Evolutionary conservation across 495 filamentous ascomycete species (phyloP).

Genomic region (Trichoderma gamsii): DNA sequence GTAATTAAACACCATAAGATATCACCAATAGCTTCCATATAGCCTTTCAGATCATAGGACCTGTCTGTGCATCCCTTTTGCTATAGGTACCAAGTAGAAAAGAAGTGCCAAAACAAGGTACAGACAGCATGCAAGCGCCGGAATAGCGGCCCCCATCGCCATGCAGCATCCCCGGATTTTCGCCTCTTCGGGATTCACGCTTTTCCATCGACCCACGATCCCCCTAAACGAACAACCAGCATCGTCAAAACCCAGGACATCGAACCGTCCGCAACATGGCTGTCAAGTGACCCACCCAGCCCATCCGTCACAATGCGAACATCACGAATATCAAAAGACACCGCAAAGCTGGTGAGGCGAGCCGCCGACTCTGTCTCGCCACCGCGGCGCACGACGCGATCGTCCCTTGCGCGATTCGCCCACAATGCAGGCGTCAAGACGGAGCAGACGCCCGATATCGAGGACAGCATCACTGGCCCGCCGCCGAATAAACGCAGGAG

Average conservation of each 20-base stretch:
- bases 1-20: no score
- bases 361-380: constrained; percentile 21
- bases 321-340: constrained; percentile 53
- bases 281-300: background rate
- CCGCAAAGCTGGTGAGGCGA: constrained; percentile 36
- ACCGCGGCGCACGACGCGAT: constrained; percentile 42
- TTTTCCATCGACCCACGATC: background rate
- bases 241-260: background rate
- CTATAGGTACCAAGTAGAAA: background rate
- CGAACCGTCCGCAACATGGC: background rate
- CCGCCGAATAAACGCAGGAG: constrained; percentile 36
- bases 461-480: constrained; percentile 42
- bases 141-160: background rate
- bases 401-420: constrained; percentile 40
- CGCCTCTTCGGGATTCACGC: background rate
- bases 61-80: background rate
- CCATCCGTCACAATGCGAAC: constrained; percentile 48
- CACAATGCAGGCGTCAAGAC: constrained; percentile 23
- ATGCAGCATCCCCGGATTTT: background rate
- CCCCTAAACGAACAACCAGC: background rate
- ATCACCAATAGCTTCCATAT: no score
- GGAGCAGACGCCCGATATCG: constrained; percentile 46
- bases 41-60: no score
- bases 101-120: background rate
- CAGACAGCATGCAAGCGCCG: background rate